Evolutionary conservation across 2,329 filamentous ascomycete species (phyloP), one percentile per base, ranked within the genome.

Genomic region (Thielaviopsis euricoi): DNA sequence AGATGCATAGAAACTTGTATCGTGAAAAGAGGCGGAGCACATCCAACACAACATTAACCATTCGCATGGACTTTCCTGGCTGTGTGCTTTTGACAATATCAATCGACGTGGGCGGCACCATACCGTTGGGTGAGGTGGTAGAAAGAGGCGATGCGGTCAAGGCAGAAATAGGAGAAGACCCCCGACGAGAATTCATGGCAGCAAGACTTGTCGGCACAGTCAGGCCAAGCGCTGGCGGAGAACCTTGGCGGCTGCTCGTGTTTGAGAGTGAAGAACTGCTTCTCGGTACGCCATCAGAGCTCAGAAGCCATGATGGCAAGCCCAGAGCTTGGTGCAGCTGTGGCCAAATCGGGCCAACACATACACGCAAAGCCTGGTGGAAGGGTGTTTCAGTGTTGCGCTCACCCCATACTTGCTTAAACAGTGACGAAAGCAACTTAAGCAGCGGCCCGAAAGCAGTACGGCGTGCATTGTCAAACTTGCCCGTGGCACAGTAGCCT

Each of bases 31-130:
- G 80, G 56, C 87, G 81, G 55, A 96, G 70, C 10, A 95, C 85
- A 63, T 96, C 90, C 52, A 95, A 73, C 64, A 94, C 91, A 1
- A 87, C 90, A 66, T 89, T 91, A 76, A 91, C 87, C 58, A 95
- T 78, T 13, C 88, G 82, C 62, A 88, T 85, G 1, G 76, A 79
- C 66, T 82, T 83, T 12, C 78, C 81, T 5, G 80, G 76, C 0
- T 74, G 70, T 33, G 80, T 80, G 2, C 75, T 71, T 33, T 80
- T 76, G 23, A 84, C 69, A 58, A 82, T 82, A 26, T 84, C 80
- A 21, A 48, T 22, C 4, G 43, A 10, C 33, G 51, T 19, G 56
- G 81, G 78, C 9, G 58, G 33, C 2, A 23, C 23, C 17, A 49
- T 48, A 21, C 53, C 46, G 59, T 79, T 76, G 1, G 73, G 69